Evolutionary conservation across 2,329 filamentous ascomycete species (phyloP).

Genomic region (Microdochium bolleyi): DNA sequence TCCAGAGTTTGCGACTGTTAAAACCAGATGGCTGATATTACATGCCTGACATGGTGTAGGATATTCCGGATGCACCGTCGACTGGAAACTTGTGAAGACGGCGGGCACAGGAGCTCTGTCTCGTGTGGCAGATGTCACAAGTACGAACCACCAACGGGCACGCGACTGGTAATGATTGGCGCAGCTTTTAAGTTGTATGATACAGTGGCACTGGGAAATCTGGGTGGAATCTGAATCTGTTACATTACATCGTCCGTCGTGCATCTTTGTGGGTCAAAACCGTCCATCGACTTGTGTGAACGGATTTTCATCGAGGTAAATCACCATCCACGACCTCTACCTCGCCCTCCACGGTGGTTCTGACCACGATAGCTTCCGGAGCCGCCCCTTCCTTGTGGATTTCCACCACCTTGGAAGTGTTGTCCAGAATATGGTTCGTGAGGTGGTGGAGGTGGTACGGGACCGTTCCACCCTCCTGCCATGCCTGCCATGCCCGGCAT

Average conservation of each 20-base stretch:
- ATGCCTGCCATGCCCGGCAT: conserved; percentile 1
- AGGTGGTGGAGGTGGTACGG: conserved; percentile 10
- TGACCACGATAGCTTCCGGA: conserved; percentile 20
- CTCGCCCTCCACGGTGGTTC: conserved; percentile 16
- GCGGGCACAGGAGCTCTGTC: too few species aligned
- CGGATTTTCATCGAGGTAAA: too few species aligned
- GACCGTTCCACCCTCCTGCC: conserved; percentile 5
- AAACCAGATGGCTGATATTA: neutral
- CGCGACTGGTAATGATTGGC: too few species aligned
- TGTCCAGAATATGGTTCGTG: conserved; percentile 8
- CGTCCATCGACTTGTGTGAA: too few species aligned
- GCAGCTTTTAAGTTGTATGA: too few species aligned
- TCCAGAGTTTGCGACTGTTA: too few species aligned
- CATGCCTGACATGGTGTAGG: neutral
- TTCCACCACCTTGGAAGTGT: conserved; percentile 11
- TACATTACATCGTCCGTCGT: too few species aligned
- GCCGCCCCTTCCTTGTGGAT: conserved; percentile 19
- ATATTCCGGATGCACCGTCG: neutral
- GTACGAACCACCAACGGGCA: too few species aligned
- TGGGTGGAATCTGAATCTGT: too few species aligned
- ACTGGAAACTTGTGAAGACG: neutral
- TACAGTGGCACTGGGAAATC: too few species aligned
- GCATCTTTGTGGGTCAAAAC: too few species aligned
- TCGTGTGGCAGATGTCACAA: too few species aligned
- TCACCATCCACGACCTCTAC: conserved; percentile 16